Conservation (phyloP, 768 basidiomycete species). For the Auriscalpium microsporum region DNA sequence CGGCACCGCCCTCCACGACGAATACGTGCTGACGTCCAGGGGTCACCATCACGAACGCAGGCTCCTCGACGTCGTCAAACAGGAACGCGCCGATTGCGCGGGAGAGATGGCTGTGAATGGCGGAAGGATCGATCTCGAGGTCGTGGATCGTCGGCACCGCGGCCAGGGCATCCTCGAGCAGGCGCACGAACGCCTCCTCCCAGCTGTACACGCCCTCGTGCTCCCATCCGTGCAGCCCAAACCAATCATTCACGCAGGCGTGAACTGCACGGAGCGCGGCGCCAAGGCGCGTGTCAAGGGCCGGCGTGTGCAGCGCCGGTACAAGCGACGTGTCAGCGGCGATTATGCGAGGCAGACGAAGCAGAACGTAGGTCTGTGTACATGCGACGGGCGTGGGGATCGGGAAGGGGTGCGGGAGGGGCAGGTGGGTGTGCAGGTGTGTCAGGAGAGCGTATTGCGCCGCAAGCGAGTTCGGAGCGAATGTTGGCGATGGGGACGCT, state of each 20-base stretch:
- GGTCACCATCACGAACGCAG: conserved; percentile 58
- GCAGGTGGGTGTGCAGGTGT: not conserved
- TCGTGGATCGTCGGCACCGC: conserved; percentile 28
- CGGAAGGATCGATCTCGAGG: conserved; percentile 28
- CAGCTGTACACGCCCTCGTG: conserved; percentile 46
- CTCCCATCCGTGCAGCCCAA: conserved; percentile 39
- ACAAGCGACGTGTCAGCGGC: conserved; percentile 16
- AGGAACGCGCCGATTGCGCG: conserved; percentile 70
- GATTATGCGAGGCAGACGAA: conserved; percentile 14
- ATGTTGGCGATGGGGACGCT: too few relatives aligned
- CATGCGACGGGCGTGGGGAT: not conserved
- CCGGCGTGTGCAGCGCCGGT: conserved; percentile 29
- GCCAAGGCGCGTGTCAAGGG: conserved; percentile 56
- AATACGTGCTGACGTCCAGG: conserved; percentile 51
- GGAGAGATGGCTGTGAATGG: conserved; percentile 43
- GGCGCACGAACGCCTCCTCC: conserved; percentile 63
- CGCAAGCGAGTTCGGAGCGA: not conserved
- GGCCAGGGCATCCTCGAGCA: conserved; percentile 50
- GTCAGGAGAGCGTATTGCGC: not conserved
- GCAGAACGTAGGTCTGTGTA: conserved; percentile 33
- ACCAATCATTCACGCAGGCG: conserved; percentile 70
- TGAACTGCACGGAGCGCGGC: conserved; percentile 56
- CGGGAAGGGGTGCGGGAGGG: not conserved
- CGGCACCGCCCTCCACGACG: conserved; percentile 26
- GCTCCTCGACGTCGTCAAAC: conserved; percentile 71